Base-by-base conservation (phyloP, 2,329 filamentous ascomycete species). In the Botrytis deweyae region DNA sequence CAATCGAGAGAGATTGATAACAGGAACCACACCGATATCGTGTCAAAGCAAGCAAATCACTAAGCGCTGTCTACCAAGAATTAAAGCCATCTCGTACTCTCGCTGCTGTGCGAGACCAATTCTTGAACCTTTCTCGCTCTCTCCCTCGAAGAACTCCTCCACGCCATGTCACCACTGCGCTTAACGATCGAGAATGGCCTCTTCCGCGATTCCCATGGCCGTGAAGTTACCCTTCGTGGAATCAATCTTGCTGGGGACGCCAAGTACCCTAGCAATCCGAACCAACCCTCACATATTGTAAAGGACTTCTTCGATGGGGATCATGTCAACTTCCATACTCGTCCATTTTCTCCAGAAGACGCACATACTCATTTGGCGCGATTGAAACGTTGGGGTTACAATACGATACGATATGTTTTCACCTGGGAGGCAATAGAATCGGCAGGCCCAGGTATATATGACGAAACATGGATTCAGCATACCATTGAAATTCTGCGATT, bases 381-480 rank as follows among this genome's bases (percentile, higher is more conserved):
- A 62, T 84, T 99, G 77, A 93, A 92, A 79, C 91, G 92, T 79
- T 97, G 92, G 86, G 96, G 96, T 22, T 99, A 97, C 87, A 99
- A 98, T 83, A 95, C 93, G 0, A 95, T 99, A 78, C 89, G 96
- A 81, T 99, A 99, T 83, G 87, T 99, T 78, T 99, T 98, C 81
- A 98, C 96, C 0, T 99, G 96, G 96, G 96, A 99, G 83, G 95
- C 96, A n/a, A 92, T 99, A 81, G 96, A 99, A 83, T 92, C 96
- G 74, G 91, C 90, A 1, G 95, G 95, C 0, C 96, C 97, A 0
- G 94, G 95, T 1, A 91, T 89, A 80, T 99, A 98, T 82, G 97
- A 99, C 79, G 94, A 99, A 81, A 91, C 93, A 75, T 99, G 93
- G 88, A 95, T 98, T 77, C 87, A 93, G 77, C 94, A 97, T 81